phyloP scores from a whole-genome alignment of 1,284 basidiomycete species.

The Malassezia restricta region DNA sequence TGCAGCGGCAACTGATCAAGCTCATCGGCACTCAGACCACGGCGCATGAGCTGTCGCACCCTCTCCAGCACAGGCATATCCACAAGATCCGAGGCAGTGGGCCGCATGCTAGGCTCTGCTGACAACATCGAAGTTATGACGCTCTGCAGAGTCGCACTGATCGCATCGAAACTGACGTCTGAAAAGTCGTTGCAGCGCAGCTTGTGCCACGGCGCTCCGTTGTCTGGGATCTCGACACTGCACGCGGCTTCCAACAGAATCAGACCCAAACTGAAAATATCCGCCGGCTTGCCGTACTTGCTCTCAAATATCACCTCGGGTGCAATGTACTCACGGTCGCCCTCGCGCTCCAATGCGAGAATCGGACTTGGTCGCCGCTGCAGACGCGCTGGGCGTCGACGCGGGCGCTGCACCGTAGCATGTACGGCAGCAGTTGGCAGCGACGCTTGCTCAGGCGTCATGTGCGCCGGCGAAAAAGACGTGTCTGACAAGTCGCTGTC shows the following conservation, averaged over 20 bases:
- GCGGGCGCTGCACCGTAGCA: slow-evolving; percentile 1
- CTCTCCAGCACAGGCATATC: slow-evolving; percentile 24
- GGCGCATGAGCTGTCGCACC: slow-evolving; percentile 27
- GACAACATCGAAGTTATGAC: slow-evolving; percentile 29
- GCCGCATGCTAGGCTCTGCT: slow-evolving; percentile 26
- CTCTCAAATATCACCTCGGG: slow-evolving; percentile 81
- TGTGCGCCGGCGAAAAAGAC: neutral
- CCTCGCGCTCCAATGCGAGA: slow-evolving; percentile 59
- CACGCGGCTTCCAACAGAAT: slow-evolving; percentile 86
- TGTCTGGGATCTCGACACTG: slow-evolving; percentile 89
- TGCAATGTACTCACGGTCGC: slow-evolving; percentile 95
- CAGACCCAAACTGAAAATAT: slow-evolving; percentile 94
- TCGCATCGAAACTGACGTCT: slow-evolving; percentile 63
- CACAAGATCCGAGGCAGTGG: slow-evolving; percentile 27
- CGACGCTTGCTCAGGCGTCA: neutral
- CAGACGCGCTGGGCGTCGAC: slow-evolving; percentile 4
- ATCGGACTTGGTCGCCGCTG: slow-evolving; percentile 8
- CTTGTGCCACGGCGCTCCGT: slow-evolving; percentile 91
- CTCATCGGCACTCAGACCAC: slow-evolving; percentile 29
- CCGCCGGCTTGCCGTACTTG: slow-evolving; percentile 78
- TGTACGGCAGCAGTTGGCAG: neutral
- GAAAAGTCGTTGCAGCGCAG: slow-evolving; percentile 82
- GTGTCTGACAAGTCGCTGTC: slow-evolving; percentile 1
- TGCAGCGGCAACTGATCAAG: slow-evolving; percentile 38
- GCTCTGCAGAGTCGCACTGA: slow-evolving; percentile 45